These are phyloP conservation scores for Xylariaceae sp. DNA, from an alignment of 2,329 filamentous ascomycete genomes.

Conservation along the genomic window DNA sequence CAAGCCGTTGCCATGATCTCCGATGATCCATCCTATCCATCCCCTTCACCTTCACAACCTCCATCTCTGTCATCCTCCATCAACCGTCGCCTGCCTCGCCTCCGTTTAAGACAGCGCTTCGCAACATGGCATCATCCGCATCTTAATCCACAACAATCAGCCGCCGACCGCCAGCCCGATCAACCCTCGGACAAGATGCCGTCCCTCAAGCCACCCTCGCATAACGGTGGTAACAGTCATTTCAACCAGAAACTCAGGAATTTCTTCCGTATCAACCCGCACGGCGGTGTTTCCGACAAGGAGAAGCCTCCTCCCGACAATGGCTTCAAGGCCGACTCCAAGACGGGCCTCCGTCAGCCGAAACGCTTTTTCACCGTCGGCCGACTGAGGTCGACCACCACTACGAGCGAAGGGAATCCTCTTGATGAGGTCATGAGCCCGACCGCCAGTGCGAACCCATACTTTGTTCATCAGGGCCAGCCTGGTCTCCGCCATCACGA, in stretches of 20 bases:
- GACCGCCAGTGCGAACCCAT: constrained; percentile 91
- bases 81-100: constrained; percentile 23
- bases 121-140: constrained; percentile 34
- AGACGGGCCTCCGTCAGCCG: constrained; percentile 72
- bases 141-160: constrained; percentile 20
- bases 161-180: constrained; percentile 8
- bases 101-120: constrained; percentile 32
- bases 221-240: constrained; percentile 48
- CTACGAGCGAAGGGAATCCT: constrained; percentile 86
- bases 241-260: constrained; percentile 65
- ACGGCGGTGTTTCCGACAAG: constrained; percentile 36
- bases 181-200: constrained; percentile 36
- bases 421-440: constrained; percentile 86
- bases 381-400: constrained; percentile 82
- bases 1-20: constrained; percentile 19
- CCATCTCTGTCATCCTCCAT: constrained; percentile 8
- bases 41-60: constrained; percentile 23
- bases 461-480: constrained; percentile 94
- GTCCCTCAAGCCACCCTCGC: constrained; percentile 47
- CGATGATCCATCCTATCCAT: constrained; percentile 21
- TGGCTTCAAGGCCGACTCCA: constrained; percentile 51
- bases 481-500: constrained; percentile 92
- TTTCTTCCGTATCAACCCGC: constrained; percentile 63
- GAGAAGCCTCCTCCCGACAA: constrained; percentile 29
- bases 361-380: constrained; percentile 84